Base-by-base conservation (phyloP, 2,329 filamentous ascomycete genomes). In the Fusarium nurragi region DNA sequence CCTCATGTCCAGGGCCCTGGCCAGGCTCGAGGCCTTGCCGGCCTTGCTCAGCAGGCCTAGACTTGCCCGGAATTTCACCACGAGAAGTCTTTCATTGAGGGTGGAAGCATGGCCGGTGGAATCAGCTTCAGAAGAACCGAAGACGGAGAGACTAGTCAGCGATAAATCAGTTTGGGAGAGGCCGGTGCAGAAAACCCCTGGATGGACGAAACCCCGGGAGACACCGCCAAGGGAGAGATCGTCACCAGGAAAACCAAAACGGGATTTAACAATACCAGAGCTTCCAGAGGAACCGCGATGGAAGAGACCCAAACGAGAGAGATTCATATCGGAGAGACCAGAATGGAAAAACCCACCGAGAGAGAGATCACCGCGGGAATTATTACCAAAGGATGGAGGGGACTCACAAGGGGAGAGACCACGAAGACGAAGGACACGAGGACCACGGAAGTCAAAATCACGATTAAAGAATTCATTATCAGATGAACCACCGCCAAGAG, bases 1-100 rank as follows among this genome's bases (percentile, higher is more conserved):
- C n/a, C 38, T 22, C n/a, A 61, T 61, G 58, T n/a, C 36, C 6
- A 44, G 19, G 38, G 34, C 34, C 52, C 30, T 44, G 8, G 30
- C 9, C 23, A 62, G 58, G 49, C 32, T 40, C 40, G 22, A 23
- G 14, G 30, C 14, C 21, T 19, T 21, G 37, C n/a, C 30, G 38
- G 58, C 34, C 48, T 40, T 36, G 28, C 14, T 28, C 14, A 30
- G 3, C 19, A 55, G 7, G 32, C 22, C 54, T 49, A 11, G 30
- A 10, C n/a, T 19, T 19, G 9, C 12, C 22, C 26, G 25, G 12
- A 19, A 22, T 21, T 13, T 10, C 28, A 19, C n/a, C 18, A 47
- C 21, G 14, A 26, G 19, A 37, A n/a, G 10, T 26, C 38, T 48
- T 28, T 47, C 32, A 37, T 5, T 38, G n/a, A 23, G 11, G 21